Base-by-base conservation (phyloP, 768 basidiomycete species). In the Russula earlei region DNA sequence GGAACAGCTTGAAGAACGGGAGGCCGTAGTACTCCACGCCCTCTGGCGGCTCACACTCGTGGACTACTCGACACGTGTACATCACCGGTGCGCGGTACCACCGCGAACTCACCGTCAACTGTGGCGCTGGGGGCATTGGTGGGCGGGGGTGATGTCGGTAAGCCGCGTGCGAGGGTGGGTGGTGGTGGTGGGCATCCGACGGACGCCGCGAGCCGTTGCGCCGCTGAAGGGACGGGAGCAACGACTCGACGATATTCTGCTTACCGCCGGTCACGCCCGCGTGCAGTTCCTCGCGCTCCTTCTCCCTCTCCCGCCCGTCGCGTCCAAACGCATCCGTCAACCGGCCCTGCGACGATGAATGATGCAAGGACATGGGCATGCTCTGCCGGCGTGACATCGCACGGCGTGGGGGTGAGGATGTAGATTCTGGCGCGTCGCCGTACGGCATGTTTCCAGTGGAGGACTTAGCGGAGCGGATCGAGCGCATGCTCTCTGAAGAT, bases 1-100 rank as follows among this genome's bases (percentile, higher is more conserved):
- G 75, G 31, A 69, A 67, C n/a, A 91, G 74, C 12, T 73, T 78
- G 67, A 90, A 88, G 75, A 91, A 91, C 14, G 87, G 87, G 65
- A 84, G 80, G 44, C 77, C 79, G 61, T 82, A 83, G 63, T 90
- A 91, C 20, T 80, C 74, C 10, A 84, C 82, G 9, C 78, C 75
- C 0, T 69, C 64, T 0, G 85, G 85, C 4, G 85, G 86, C 14
- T 75, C 70, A 68, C 85, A 88, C 10, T 80, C 75, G 60, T 87
- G 85, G 24, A 88, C 74, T 10, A 83, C 86, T 24, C 75, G 75
- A 60, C 86, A 89, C 5, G 77, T 65, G 66, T 90, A 90, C 52
- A 83, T 76, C 34, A 78, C 75, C 7, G 60, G 65, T 24, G 56
- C 56, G 10, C 48, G 31, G 29, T 57, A 58, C 43, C 61, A 65